Base-by-base conservation (phyloP, 441 rosid species). In the Arabidopsis hybrid region DNA sequence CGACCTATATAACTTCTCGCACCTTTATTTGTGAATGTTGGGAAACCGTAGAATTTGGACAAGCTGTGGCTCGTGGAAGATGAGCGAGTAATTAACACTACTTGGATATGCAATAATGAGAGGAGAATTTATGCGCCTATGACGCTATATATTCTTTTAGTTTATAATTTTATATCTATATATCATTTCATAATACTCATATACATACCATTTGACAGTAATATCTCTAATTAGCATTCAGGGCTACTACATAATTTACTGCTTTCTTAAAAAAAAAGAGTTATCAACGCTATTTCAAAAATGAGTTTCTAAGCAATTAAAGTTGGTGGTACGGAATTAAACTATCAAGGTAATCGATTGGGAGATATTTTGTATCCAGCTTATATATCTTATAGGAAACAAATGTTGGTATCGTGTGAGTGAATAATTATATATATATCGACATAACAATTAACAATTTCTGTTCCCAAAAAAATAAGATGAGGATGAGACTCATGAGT, bases 51-150 rank as follows among this genome's bases (percentile, higher is more conserved):
- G 75, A 63, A 63, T 63, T 76, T 76, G 79, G 79, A 17, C 1
- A 32, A 47, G 51, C 80, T 77, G 80, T 77, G 80, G 57, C 39
- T 71, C 64, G 65, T 77, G 80, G 80, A 77, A 71, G 49, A 71
- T 77, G 80, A 77, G 57, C 63, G 4, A 71, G 57, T 68, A 47
- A 65, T 64, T 58, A 49, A 50, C 72, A 66, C 72, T 58, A 77
- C 68, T 71, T 21, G 67, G 13, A 71, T 35, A 18, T 70, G 80
- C 63, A 71, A 77, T 70, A 9, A 77, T 64, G 67, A 71, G 63
- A 64, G 34, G 4, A 51, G 14, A 57, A 69, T n/a, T 45, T 61
- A 69, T 77, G 80, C 62, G 51, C 70, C 26, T 42, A 34, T 65
- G 76, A 71, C 76, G 55, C 46, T 29, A 53, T 63, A 42, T 42